Percentiles rank a stretch among this genome's conserved stretches.
These are phyloP conservation scores for Venturia pyrina DNA, from an alignment of 2,329 filamentous ascomycete species.

Conservation along the genomic window DNA sequence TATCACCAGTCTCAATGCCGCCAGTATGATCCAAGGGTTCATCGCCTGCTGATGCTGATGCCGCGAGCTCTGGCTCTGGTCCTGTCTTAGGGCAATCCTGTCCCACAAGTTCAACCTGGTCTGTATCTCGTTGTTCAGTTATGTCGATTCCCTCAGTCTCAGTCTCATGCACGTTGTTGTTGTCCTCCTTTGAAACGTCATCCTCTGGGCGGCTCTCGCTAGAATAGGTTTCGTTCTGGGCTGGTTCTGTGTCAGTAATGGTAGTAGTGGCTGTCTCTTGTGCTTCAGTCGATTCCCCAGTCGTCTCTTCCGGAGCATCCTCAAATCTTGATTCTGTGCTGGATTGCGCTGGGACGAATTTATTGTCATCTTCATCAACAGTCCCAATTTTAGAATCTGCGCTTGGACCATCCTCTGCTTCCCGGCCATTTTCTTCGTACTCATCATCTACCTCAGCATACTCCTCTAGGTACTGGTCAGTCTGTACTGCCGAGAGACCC, in stretches of 20 bases:
- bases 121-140: background rate
- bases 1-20: conserved; percentile 14
- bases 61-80: background rate
- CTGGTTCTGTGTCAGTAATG: conserved; percentile 3
- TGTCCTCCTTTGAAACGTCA: background rate
- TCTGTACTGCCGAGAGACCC: conserved; percentile 33
- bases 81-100: background rate
- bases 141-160: background rate
- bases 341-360: background rate
- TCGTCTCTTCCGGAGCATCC: background rate
- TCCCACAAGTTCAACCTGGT: background rate
- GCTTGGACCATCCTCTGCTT: background rate
- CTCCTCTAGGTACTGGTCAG: background rate
- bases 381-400: background rate
- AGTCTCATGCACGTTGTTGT: background rate
- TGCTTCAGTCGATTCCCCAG: background rate
- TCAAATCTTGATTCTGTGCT: background rate
- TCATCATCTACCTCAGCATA: background rate
- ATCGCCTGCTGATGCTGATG: background rate
- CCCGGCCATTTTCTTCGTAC: background rate
- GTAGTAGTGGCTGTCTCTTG: background rate
- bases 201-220: background rate
- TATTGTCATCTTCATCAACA: background rate
- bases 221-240: background rate
- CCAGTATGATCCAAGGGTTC: background rate